These are phyloP conservation scores for Salix arbutifolia DNA, from an alignment of 345 rosid species.

Conservation along the genomic window DNA sequence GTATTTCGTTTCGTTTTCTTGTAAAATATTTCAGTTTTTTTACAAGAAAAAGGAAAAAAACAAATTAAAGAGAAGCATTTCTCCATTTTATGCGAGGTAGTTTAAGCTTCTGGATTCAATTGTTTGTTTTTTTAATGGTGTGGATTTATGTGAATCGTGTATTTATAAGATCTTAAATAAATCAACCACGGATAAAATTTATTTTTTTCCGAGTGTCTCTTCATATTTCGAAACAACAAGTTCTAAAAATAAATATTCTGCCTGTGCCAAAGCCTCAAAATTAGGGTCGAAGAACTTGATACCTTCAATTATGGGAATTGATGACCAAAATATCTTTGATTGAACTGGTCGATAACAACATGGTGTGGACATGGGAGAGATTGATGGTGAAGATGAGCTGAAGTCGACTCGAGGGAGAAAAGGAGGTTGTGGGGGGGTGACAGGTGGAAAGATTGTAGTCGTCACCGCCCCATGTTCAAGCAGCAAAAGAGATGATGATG, in stretches of 20 bases:
- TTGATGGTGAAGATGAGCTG: not conserved
- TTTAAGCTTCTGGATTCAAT: not conserved
- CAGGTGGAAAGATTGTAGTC: conserved; percentile 15
- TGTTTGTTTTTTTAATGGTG: not conserved
- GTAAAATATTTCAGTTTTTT: too few species aligned
- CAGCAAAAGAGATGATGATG: conserved; percentile 4
- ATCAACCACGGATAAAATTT: not conserved
- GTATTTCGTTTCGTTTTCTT: too few species aligned
- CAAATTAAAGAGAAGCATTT: not conserved
- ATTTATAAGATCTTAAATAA: too few species aligned
- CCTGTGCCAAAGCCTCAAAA: not conserved
- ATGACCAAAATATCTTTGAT: too few species aligned
- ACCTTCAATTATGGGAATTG: too few species aligned
- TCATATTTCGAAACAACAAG: too few species aligned
- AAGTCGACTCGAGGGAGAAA: not conserved
- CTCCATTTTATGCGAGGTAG: not conserved
- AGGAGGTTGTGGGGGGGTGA: conserved; percentile 10
- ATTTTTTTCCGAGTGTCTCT: not conserved
- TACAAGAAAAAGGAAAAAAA: too few species aligned
- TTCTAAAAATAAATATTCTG: not conserved
- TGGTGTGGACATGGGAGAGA: not conserved
- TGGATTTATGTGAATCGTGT: too few species aligned
- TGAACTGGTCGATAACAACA: not conserved
- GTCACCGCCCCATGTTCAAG: not conserved
- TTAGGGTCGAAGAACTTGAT: not conserved